phyloP scores from a whole-genome alignment of 192 early-diverging fungal genomes.

The Podila clonocystis region DNA sequence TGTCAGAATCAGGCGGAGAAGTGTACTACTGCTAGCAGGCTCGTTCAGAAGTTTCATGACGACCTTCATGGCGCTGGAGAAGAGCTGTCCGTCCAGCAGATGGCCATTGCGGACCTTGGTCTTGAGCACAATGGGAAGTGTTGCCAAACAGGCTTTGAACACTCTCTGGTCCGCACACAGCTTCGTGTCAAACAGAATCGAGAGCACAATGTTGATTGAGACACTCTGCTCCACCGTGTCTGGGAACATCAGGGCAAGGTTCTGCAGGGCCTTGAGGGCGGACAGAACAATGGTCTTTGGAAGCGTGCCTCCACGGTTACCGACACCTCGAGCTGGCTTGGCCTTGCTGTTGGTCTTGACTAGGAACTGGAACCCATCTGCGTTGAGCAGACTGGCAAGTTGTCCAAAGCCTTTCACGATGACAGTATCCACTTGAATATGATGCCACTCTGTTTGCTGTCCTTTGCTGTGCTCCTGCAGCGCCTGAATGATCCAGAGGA shows the following conservation, averaged over 20 bases:
- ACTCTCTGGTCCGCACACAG: conserved; percentile 42
- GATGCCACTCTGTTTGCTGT: background rate
- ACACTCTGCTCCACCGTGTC: conserved; percentile 21
- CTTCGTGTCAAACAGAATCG: conserved; percentile 28
- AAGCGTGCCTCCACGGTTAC: conserved; percentile 20
- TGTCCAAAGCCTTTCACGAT: conserved; percentile 8
- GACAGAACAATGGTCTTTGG: conserved; percentile 44
- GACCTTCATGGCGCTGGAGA: conserved; percentile 31
- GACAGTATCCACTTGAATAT: background rate
- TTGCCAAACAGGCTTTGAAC: conserved; percentile 44
- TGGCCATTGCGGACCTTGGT: conserved; percentile 43
- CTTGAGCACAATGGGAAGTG: conserved; percentile 33
- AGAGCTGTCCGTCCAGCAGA: conserved; percentile 34
- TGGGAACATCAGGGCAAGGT: conserved; percentile 30
- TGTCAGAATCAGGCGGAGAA: conserved; percentile 20
- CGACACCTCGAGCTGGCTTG: conserved; percentile 19
- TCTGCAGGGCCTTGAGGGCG: conserved; percentile 42
- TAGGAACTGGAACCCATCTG: conserved; percentile 13
- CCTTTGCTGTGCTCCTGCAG: conserved; percentile 17
- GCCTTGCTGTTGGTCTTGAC: conserved; percentile 9
- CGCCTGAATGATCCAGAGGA: conserved; percentile 44
- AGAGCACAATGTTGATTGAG: conserved; percentile 27
- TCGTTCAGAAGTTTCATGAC: conserved; percentile 24
- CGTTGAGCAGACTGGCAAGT: conserved; percentile 21
- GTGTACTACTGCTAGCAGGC: conserved; percentile 20